These are phyloP conservation scores for Stevia rebaudiana DNA, from an alignment of 140 eudicot species.

Conservation along the genomic window DNA sequence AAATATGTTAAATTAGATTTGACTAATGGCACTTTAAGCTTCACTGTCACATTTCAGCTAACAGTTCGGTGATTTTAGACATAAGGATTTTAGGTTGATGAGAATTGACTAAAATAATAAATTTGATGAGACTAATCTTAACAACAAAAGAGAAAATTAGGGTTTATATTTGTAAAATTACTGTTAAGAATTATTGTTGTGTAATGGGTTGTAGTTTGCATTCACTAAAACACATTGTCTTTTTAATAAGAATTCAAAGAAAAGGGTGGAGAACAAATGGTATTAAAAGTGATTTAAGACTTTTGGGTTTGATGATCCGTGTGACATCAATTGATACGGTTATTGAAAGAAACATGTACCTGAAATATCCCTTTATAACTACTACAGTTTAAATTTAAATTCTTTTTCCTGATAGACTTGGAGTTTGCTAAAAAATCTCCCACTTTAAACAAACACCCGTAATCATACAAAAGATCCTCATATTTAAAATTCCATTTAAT, in stretches of 20 bases:
- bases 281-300: conserved; percentile 16
- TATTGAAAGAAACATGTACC: conserved; percentile 22
- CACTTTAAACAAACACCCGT: conserved; percentile 12
- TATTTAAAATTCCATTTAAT: background rate
- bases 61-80: too few relatives aligned
- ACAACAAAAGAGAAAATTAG: too few relatives aligned
- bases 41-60: too few relatives aligned
- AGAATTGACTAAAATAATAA: too few relatives aligned
- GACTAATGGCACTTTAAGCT: too few relatives aligned
- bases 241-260: background rate
- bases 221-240: too few relatives aligned
- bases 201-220: too few relatives aligned
- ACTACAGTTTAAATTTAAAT: background rate
- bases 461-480: background rate
- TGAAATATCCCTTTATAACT: conserved; percentile 8
- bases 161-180: too few relatives aligned
- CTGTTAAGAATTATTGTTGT: too few relatives aligned
- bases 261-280: background rate
- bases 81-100: too few relatives aligned
- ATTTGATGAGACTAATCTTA: too few relatives aligned
- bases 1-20: too few relatives aligned
- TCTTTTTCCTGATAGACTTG: background rate
- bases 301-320: conserved; percentile 19
- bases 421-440: background rate
- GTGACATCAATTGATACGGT: conserved; percentile 24